Evolutionary conservation across 257 asterid species (phyloP).

Genomic region (Solanum bulbocastanum): DNA sequence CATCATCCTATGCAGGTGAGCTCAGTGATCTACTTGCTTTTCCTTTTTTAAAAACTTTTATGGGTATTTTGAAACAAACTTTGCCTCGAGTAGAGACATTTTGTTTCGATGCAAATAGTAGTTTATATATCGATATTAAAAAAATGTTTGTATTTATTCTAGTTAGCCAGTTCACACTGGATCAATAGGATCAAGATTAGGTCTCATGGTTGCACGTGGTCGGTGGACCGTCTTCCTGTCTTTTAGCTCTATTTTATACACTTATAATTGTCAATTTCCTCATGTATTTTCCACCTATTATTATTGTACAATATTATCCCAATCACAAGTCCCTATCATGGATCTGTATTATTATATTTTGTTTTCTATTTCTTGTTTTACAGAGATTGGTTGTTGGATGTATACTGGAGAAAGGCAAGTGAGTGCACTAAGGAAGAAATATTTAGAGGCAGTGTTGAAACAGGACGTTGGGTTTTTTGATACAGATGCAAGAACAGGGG

Average conservation of each 20-base stretch:
- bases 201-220: slow-evolving; percentile 95
- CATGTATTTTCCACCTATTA: not conserved
- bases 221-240: slow-evolving; percentile 76
- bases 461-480: slow-evolving; percentile 99
- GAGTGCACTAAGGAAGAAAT: slow-evolving; percentile 76
- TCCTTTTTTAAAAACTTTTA: not conserved
- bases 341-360: not conserved
- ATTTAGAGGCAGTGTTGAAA: slow-evolving; percentile 86
- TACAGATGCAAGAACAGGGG: slow-evolving; percentile 97
- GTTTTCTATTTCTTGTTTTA: not conserved
- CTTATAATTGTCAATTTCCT: slow-evolving; percentile 18
- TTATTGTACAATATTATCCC: slow-evolving; percentile 32
- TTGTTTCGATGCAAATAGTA: slow-evolving; percentile 1
- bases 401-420: slow-evolving; percentile 92
- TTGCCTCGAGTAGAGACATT: not conserved
- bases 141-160: not conserved
- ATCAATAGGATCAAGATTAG: slow-evolving; percentile 15
- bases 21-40: not conserved
- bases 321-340: slow-evolving; percentile 50
- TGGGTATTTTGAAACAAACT: not conserved
- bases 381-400: slow-evolving; percentile 99
- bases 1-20: slow-evolving; percentile 95
- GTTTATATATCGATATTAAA: not conserved
- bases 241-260: slow-evolving; percentile 46
- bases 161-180: slow-evolving; percentile 31